Base-by-base conservation (phyloP, 495 filamentous ascomycete genomes). In the Annulohypoxylon maeteangense region DNA sequence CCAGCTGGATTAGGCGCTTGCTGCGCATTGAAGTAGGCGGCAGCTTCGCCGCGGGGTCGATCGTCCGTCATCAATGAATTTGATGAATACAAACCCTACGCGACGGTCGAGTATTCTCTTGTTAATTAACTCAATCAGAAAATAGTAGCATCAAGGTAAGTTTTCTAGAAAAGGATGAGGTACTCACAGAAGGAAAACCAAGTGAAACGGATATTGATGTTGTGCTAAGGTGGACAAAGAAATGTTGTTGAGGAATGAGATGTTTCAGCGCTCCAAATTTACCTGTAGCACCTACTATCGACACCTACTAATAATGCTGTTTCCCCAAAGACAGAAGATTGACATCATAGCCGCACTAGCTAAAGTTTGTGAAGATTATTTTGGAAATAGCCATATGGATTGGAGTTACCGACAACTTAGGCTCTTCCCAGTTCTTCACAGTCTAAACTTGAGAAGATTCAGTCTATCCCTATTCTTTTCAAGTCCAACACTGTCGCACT, bases 41-140 rank as follows among this genome's bases (percentile, higher is more conserved):
- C 63, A 16, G 69, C 76, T 34, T 75, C 72, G 56, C 76, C 74
- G 25, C 54, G 23, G 25, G 62, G 64, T 57, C 64, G 73, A 58
- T 77, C 62, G 44, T 47, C 44, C 27, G 70, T 59, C 75, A 77
- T 77, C 22, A 48, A 8, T 8, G 20, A 48, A 61, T 32, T 77
- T 18, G 44, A 8, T 8, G 20, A 48, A 61, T 32, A 12, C 5
- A 18, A 22, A 2, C 12, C 40, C 47, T 12, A 29, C 27, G 27
- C 27, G 6, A 29, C 6, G 2, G 14, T 51, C 14, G 7, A 27
- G 12, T 23, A 20, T 20, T 32, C 25, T 36, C 27, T 70, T 31
- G 31, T 3, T n/a, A 27, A n/a, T 14, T 27, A 14, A 32, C 8
- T 31, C 27, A 27, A 42, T 60, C 4, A 2, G 20, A 22, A 31